Conservation (phyloP, 352 stramenopile genomes). For the Phytophthora nicotianae region DNA sequence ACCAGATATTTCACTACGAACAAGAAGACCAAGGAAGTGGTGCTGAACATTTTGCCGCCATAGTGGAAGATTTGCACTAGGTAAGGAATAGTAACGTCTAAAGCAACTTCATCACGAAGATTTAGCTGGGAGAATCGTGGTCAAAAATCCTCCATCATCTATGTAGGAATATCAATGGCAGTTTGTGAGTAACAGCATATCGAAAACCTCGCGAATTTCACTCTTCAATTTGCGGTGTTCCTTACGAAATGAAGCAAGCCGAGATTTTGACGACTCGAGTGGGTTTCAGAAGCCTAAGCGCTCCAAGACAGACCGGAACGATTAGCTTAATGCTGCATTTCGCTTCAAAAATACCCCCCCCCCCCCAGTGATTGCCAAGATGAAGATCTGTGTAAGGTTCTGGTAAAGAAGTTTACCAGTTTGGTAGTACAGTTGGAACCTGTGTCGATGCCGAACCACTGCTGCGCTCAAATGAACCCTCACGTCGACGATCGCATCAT, state of each 20-base stretch:
- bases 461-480: conserved; percentile 8
- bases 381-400: conserved; percentile 20
- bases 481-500: conserved; percentile 31
- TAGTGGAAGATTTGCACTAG: background rate
- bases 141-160: too few species aligned
- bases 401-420: conserved; percentile 21
- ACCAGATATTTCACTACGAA: background rate
- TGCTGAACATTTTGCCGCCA: background rate
- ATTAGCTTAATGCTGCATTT: conserved; percentile 43
- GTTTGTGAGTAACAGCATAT: background rate
- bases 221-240: background rate
- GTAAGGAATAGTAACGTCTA: too few species aligned
- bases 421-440: conserved; percentile 24
- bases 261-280: background rate
- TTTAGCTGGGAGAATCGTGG: too few species aligned
- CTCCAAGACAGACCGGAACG: background rate
- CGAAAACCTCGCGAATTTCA: background rate
- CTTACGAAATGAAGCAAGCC: background rate
- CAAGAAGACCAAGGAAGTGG: background rate
- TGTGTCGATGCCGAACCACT: background rate
- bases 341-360: conserved; percentile 56
- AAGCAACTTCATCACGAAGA: too few species aligned
- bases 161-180: too few species aligned
- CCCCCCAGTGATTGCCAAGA: conserved; percentile 38
- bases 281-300: background rate